These are phyloP conservation scores for Boletus pseudo-olivaceus DNA, from an alignment of 768 basidiomycete genomes.

Conservation along the genomic window DNA sequence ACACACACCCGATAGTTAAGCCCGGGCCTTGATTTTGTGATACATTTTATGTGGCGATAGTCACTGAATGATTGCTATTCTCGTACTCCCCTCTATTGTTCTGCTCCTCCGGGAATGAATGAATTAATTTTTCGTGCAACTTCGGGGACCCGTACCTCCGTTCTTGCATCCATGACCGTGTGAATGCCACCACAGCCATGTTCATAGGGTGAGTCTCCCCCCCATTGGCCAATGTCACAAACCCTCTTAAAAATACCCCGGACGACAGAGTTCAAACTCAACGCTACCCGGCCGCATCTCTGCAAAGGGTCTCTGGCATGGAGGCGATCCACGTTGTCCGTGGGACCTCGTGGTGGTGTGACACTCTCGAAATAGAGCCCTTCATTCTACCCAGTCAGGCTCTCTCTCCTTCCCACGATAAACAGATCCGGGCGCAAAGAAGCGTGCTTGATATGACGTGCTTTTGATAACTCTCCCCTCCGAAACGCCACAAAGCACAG, in stretches of 20 bases:
- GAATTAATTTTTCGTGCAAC: too few relatives aligned
- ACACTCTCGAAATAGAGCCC: conserved; percentile 1
- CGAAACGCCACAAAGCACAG: conserved; percentile 26
- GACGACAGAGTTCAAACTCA: conserved; percentile 1
- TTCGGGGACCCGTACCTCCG: too few relatives aligned
- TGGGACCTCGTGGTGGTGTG: conserved; percentile 14
- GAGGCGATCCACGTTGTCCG: neutral
- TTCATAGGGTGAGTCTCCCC: neutral
- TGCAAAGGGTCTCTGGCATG: neutral
- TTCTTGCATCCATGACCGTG: neutral
- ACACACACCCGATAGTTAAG: too few relatives aligned
- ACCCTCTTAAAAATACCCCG: neutral
- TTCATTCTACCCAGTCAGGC: conserved; percentile 4
- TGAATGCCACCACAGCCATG: neutral
- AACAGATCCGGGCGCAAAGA: conserved; percentile 18
- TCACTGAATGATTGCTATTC: too few relatives aligned
- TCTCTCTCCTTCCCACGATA: conserved; percentile 9
- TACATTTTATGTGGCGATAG: too few relatives aligned
- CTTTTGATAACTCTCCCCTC: conserved; percentile 2
- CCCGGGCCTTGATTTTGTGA: neutral
- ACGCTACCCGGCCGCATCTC: neutral
- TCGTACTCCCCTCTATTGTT: too few relatives aligned
- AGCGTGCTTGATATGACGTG: neutral
- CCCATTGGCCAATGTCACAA: too few relatives aligned
- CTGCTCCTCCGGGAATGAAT: too few relatives aligned